A percentile compares a stretch with the other conserved stretches of the same genome.
These are phyloP conservation scores for Suhomyces bokatorum DNA, from an alignment of 1,139 yeast species.

Conservation along the genomic window DNA sequence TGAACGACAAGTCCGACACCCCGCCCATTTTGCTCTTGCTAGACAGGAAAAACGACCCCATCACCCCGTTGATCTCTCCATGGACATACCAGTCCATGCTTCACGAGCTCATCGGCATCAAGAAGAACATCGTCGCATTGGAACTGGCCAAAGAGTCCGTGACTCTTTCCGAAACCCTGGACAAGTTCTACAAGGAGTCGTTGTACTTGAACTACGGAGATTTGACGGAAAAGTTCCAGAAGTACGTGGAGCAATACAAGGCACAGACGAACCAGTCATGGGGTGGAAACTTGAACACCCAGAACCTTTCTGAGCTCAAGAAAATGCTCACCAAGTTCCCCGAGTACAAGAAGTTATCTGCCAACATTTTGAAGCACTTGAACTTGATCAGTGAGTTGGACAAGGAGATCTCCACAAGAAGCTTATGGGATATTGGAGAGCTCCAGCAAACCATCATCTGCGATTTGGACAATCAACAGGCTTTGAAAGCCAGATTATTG, in stretches of 20 bases:
- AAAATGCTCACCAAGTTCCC: constrained; percentile 90
- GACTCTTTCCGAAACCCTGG: constrained; percentile 57
- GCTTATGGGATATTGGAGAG: constrained; percentile 86
- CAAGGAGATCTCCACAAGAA: constrained; percentile 55
- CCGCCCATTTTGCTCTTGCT: constrained; percentile 77
- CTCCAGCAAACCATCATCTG: constrained; percentile 84
- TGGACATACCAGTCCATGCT: constrained; percentile 99
- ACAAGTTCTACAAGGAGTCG: constrained; percentile 72
- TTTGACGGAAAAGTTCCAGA: constrained; percentile 83
- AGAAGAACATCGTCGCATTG: constrained; percentile 75
- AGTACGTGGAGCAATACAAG: constrained; percentile 81
- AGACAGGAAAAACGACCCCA: constrained; percentile 86
- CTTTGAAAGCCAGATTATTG: constrained; percentile 28
- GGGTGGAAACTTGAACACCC: constrained; percentile 56
- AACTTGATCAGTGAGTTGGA: constrained; percentile 85
- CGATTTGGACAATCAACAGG: constrained; percentile 43
- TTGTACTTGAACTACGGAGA: constrained; percentile 94
- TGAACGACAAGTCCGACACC: constrained; percentile 54
- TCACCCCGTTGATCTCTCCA: constrained; percentile 87
- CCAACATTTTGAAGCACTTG: constrained; percentile 92
- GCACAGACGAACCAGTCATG: constrained; percentile 70
- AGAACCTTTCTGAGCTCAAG: constrained; percentile 84
- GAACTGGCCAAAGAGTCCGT: constrained; percentile 52
- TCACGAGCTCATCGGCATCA: constrained; percentile 82
- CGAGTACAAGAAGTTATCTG: constrained; percentile 82